phyloP scores from a whole-genome alignment of 2,329 filamentous ascomycete genomes.

The Neophaeococcomyces aloes region DNA sequence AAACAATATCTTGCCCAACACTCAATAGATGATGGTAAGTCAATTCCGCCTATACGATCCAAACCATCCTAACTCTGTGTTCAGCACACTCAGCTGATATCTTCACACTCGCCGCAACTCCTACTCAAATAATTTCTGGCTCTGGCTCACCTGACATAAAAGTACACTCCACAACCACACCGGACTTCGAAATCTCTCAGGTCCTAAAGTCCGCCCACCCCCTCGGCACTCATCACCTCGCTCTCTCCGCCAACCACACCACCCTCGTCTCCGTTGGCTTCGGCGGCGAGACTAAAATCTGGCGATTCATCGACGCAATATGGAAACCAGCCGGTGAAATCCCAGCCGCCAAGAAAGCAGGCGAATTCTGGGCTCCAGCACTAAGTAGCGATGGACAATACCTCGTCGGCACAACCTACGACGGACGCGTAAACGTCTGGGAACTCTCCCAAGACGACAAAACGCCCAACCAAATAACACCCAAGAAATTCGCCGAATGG shows the following conservation, averaged over 20 bases:
- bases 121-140: slow-evolving; percentile 64
- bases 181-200: slow-evolving; percentile 66
- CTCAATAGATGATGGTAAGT: slow-evolving; percentile 72
- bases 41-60: slow-evolving; percentile 3
- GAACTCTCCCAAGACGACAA: slow-evolving; percentile 38
- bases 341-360: slow-evolving; percentile 37
- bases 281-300: slow-evolving; percentile 76
- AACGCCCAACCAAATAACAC: slow-evolving; percentile 38
- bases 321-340: slow-evolving; percentile 45
- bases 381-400: slow-evolving; percentile 75
- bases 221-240: slow-evolving; percentile 84
- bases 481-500: slow-evolving; percentile 65
- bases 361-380: slow-evolving; percentile 77
- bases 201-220: slow-evolving; percentile 70
- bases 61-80: too few relatives aligned
- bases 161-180: slow-evolving; percentile 65
- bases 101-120: slow-evolving; percentile 69
- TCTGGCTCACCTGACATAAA: slow-evolving; percentile 76
- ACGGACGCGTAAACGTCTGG: slow-evolving; percentile 85
- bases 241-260: slow-evolving; percentile 56
- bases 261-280: slow-evolving; percentile 79
- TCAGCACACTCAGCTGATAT: slow-evolving; percentile 78
- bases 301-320: slow-evolving; percentile 50
- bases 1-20: slow-evolving; percentile 96
- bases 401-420: slow-evolving; percentile 76